These are phyloP conservation scores for Metarhizium sp. DNA, from an alignment of 2,329 filamentous ascomycete species.

Conservation along the genomic window DNA sequence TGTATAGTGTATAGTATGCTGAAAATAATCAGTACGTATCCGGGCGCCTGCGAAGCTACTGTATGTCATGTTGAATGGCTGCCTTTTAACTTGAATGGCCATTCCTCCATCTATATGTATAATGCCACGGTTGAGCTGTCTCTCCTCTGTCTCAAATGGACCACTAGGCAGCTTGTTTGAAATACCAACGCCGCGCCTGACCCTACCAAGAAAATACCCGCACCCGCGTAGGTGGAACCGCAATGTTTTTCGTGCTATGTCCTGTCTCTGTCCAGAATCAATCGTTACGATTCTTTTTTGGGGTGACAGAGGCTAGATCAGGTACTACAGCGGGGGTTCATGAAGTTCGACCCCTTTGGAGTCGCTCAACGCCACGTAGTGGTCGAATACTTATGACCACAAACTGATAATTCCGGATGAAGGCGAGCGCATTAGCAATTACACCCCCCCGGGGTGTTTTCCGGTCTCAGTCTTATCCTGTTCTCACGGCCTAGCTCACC, in stretches of 20 bases:
- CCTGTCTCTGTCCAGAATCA: not conserved
- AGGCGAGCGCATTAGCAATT: not conserved
- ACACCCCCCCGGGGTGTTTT: not conserved
- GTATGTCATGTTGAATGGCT: constrained; percentile 7
- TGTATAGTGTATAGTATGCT: not conserved
- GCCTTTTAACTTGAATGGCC: constrained; percentile 1
- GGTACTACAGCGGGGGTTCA: too few species aligned
- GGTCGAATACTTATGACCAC: too few species aligned
- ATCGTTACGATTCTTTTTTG: not conserved
- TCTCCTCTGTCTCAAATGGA: not conserved
- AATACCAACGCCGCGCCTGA: constrained; percentile 5
- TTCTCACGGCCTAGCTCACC: constrained; percentile 1
- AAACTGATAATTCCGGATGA: not conserved
- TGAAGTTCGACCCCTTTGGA: too few species aligned
- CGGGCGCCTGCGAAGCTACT: not conserved
- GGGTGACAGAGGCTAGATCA: not conserved
- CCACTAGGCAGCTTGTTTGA: not conserved
- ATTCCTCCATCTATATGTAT: constrained; percentile 3
- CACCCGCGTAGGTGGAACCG: not conserved
- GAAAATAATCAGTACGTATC: not conserved
- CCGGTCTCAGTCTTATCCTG: not conserved
- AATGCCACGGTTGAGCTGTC: constrained; percentile 3
- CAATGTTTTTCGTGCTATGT: not conserved
- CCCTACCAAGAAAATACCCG: not conserved
- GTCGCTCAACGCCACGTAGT: too few species aligned